These are phyloP conservation scores for Ceriops decandra DNA, from an alignment of 345 rosid genomes.

Conservation along the genomic window DNA sequence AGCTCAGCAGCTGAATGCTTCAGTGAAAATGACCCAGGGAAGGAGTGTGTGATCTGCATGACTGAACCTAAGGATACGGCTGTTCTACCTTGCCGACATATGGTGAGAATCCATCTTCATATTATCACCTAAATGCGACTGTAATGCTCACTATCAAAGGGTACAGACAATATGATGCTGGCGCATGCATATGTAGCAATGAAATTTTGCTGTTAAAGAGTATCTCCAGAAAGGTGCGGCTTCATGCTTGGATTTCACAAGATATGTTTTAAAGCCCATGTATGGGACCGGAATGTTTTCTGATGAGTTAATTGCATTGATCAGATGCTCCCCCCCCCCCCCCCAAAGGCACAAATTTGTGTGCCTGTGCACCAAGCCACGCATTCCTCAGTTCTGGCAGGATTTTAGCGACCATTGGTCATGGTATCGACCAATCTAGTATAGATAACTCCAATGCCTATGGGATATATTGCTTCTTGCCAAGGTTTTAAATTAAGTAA, in stretches of 20 bases:
- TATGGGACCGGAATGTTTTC: constrained; percentile 4
- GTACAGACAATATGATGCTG: neutral
- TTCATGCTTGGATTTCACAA: constrained; percentile 1
- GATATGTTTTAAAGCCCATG: neutral
- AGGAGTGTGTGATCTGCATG: constrained; percentile 95
- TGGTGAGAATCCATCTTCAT: constrained; percentile 47
- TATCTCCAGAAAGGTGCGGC: constrained; percentile 5
- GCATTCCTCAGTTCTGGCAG: too few relatives aligned
- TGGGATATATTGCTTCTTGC: neutral
- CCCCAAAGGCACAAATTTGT: neutral
- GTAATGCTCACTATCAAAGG: neutral
- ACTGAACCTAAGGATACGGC: constrained; percentile 87
- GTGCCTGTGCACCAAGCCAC: too few relatives aligned
- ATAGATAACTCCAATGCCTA: too few relatives aligned
- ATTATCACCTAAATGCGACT: constrained; percentile 1
- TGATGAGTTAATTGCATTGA: neutral
- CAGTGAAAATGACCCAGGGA: constrained; percentile 54
- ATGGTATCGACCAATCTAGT: too few relatives aligned
- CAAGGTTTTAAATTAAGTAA: neutral
- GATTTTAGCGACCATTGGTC: too few relatives aligned
- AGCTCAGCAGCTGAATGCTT: constrained; percentile 50
- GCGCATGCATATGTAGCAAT: neutral
- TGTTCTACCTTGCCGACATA: constrained; percentile 82
- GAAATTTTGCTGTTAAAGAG: neutral
- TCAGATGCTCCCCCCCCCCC: neutral